A percentile compares a stretch with the other conserved stretches of the same genome.
Conservation (phyloP, 805 yeast species). For the Pichia rugopelliculosa region DNA sequence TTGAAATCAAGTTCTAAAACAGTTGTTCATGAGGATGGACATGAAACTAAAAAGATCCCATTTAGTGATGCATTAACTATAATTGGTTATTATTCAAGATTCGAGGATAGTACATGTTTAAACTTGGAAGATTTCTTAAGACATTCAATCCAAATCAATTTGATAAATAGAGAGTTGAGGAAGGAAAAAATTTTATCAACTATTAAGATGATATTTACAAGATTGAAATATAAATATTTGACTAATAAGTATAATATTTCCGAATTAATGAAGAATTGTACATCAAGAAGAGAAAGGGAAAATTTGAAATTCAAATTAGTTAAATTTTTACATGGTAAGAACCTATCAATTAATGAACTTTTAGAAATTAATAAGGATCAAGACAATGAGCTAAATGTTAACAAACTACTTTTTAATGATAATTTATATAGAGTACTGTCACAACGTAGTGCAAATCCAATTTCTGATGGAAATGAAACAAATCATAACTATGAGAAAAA, state of each 20-base stretch:
- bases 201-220: conserved; percentile 38
- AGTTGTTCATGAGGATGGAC: neutral
- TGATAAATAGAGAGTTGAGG: conserved; percentile 41
- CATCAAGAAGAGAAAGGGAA: conserved; percentile 1
- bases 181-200: conserved; percentile 39
- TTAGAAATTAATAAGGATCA: conserved; percentile 4
- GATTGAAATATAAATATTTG: conserved; percentile 35
- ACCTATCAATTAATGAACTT: conserved; percentile 3
- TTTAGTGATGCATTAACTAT: conserved; percentile 57
- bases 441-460: conserved; percentile 24
- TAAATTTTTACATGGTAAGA: conserved; percentile 4
- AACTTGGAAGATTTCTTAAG: conserved; percentile 66
- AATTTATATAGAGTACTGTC: conserved; percentile 21
- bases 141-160: conserved; percentile 49
- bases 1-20: conserved; percentile 44
- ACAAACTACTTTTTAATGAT: conserved; percentile 1
- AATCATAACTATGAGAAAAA: neutral
- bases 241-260: conserved; percentile 5
- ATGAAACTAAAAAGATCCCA: conserved; percentile 46
- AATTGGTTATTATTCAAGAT: conserved; percentile 69
- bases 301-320: conserved; percentile 1
- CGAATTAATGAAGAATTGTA: conserved; percentile 2
- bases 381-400: neutral
- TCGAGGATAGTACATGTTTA: conserved; percentile 71
- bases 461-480: conserved; percentile 15